phyloP scores from a whole-genome alignment of 768 basidiomycete genomes.

The Mrakia gelida region DNA sequence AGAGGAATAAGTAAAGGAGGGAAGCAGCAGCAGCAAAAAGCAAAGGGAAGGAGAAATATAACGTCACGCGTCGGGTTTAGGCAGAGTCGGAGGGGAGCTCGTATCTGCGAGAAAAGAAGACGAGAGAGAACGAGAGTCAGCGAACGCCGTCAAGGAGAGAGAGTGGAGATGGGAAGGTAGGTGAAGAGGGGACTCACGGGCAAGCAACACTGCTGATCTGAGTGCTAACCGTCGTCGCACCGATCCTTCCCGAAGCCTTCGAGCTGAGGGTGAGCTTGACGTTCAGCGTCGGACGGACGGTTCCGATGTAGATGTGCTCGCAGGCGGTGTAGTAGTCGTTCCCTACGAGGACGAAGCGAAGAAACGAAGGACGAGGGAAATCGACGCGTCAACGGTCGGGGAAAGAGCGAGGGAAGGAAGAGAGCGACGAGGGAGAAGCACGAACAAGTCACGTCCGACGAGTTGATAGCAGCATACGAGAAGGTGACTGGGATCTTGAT shows the following conservation, averaged over 20 bases:
- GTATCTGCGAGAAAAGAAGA: slow-evolving; percentile 3
- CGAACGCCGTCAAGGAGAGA: not conserved
- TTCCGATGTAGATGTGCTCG: slow-evolving; percentile 49
- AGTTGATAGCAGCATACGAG: slow-evolving; percentile 72
- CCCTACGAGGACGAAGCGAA: slow-evolving; percentile 50
- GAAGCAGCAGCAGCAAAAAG: not conserved
- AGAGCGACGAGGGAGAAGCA: slow-evolving; percentile 24
- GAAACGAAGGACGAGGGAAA: too few species aligned
- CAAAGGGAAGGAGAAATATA: not conserved
- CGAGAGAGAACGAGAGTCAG: not conserved
- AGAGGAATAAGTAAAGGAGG: not conserved
- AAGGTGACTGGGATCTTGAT: slow-evolving; percentile 76
- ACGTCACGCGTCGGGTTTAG: not conserved
- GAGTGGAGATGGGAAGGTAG: not conserved
- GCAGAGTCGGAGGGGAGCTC: slow-evolving; percentile 20
- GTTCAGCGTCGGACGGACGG: slow-evolving; percentile 24
- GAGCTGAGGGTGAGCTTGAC: slow-evolving; percentile 10
- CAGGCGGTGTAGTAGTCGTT: slow-evolving; percentile 72
- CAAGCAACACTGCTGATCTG: slow-evolving; percentile 27
- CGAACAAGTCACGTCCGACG: slow-evolving; percentile 75
- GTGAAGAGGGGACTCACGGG: slow-evolving; percentile 19
- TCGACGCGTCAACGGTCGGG: not conserved
- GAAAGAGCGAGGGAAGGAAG: not conserved
- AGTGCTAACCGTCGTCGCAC: not conserved
- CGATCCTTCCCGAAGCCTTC: slow-evolving; percentile 3